Evolutionary conservation across 1,139 yeast genomes (phyloP).

Genomic region (Blastobotrys arbuscula): DNA sequence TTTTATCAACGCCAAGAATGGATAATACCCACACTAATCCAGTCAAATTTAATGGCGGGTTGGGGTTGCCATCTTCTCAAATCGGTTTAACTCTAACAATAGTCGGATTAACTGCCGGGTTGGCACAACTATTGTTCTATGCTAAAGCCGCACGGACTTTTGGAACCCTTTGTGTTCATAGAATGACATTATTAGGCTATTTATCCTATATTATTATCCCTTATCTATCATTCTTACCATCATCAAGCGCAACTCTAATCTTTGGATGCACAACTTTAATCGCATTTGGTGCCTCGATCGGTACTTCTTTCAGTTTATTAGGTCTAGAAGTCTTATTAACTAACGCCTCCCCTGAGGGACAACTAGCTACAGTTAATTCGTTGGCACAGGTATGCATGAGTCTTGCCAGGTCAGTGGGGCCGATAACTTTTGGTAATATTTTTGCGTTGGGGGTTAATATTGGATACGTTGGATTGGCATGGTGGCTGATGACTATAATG

Average conservation of each 20-base stretch:
- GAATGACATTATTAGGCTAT: constrained; percentile 41
- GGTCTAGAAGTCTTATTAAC: constrained; percentile 30
- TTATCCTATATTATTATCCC: constrained; percentile 46
- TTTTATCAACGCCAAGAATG: constrained; percentile 46
- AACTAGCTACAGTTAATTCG: constrained; percentile 30
- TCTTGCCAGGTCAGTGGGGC: constrained; percentile 52
- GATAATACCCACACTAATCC: constrained; percentile 32
- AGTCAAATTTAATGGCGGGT: constrained; percentile 44
- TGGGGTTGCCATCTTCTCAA: constrained; percentile 42
- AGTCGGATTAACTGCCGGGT: constrained; percentile 52
- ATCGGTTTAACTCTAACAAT: constrained; percentile 52
- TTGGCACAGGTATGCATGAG: constrained; percentile 38
- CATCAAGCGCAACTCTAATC: constrained; percentile 40
- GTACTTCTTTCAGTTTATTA: constrained; percentile 28
- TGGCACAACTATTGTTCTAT: constrained; percentile 45
- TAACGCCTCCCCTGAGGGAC: constrained; percentile 25
- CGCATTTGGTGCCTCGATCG: constrained; percentile 21
- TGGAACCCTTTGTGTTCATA: constrained; percentile 44
- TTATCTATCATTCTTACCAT: constrained; percentile 41
- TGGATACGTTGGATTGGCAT: constrained; percentile 45
- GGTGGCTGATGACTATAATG: constrained; percentile 42
- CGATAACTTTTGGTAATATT: constrained; percentile 47
- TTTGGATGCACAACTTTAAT: constrained; percentile 30
- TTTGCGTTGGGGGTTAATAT: constrained; percentile 43
- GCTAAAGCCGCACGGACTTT: constrained; percentile 49